A percentile compares a stretch with the other conserved stretches of the same genome.
Conservation (phyloP, 2,329 filamentous ascomycete genomes). For the Aureobasidium sp. region DNA sequence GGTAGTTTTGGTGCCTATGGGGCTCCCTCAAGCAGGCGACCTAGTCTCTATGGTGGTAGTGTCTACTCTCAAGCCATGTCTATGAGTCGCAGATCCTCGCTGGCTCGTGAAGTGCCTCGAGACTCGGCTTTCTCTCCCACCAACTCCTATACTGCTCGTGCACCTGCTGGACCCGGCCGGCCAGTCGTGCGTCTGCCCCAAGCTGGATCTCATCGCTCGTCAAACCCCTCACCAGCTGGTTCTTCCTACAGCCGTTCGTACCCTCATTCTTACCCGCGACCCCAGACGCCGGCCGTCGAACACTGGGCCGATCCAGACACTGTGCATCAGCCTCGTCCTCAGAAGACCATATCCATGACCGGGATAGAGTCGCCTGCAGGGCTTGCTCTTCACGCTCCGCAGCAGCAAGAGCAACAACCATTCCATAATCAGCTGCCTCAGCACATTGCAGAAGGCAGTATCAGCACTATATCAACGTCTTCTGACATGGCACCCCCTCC, state of each 20-base stretch:
- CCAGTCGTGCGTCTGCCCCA: slow-evolving; percentile 81
- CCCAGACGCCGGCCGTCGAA: slow-evolving; percentile 49
- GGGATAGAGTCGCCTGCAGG: slow-evolving; percentile 74
- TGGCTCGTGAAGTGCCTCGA: slow-evolving; percentile 56
- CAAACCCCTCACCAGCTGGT: slow-evolving; percentile 23
- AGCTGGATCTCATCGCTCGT: slow-evolving; percentile 31
- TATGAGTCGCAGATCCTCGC: slow-evolving; percentile 80
- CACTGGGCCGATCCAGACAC: slow-evolving; percentile 55
- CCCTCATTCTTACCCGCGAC: slow-evolving; percentile 41
- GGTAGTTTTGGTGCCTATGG: slow-evolving; percentile 59
- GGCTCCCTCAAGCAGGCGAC: slow-evolving; percentile 56
- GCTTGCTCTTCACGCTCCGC: slow-evolving; percentile 49
- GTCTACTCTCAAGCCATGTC: slow-evolving; percentile 78
- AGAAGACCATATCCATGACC: slow-evolving; percentile 87
- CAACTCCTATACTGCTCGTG: slow-evolving; percentile 60
- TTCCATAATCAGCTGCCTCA: slow-evolving; percentile 93
- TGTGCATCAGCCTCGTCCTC: slow-evolving; percentile 91
- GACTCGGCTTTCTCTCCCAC: slow-evolving; percentile 74
- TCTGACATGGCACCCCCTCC: slow-evolving; percentile 36
- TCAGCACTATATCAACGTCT: slow-evolving; percentile 37
- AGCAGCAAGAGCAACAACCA: slow-evolving; percentile 65
- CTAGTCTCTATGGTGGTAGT: slow-evolving; percentile 75
- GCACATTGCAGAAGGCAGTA: slow-evolving; percentile 47
- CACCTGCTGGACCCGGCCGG: slow-evolving; percentile 34
- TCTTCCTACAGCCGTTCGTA: slow-evolving; percentile 24